phyloP scores from a whole-genome alignment of 164 flowering plant genomes.

The Akebia trifoliata region DNA sequence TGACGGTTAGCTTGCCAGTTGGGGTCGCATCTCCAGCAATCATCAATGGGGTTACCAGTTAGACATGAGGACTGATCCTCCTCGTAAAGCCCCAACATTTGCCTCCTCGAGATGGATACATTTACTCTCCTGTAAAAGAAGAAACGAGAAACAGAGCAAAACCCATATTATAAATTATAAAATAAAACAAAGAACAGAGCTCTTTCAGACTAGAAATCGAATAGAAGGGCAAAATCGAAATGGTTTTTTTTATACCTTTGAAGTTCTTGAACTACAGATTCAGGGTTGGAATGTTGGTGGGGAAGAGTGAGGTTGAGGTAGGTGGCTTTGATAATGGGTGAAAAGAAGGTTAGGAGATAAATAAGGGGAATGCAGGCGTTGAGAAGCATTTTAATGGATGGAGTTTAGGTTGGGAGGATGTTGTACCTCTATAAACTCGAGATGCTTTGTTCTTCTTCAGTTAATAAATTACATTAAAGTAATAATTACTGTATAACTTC shows the following conservation, averaged over 20 bases:
- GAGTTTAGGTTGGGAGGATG: neutral
- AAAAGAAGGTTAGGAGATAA: constrained; percentile 18
- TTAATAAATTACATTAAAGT: too few relatives aligned
- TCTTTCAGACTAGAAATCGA: neutral
- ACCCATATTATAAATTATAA: neutral
- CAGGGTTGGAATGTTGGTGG: constrained; percentile 68
- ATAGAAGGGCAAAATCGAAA: neutral
- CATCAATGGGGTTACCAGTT: constrained; percentile 76
- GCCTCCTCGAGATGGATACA: constrained; percentile 39
- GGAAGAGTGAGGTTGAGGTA: constrained; percentile 45
- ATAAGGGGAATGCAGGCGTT: constrained; percentile 32
- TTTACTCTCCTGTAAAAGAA: constrained; percentile 43
- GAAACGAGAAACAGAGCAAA: constrained; percentile 1
- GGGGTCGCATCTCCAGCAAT: constrained; percentile 78
- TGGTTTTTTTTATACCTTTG: constrained; percentile 29
- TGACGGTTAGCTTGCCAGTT: constrained; percentile 63
- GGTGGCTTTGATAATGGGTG: constrained; percentile 15
- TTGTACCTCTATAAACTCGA: too few relatives aligned
- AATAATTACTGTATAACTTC: too few relatives aligned
- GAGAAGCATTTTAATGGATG: constrained; percentile 21
- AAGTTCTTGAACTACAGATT: constrained; percentile 47
- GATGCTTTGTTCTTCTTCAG: too few relatives aligned
- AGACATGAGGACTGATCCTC: constrained; percentile 33
- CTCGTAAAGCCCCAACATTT: constrained; percentile 17
- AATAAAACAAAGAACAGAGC: neutral